A percentile compares a stretch with the other conserved stretches of the same genome.
Conservation (phyloP, 2,329 filamentous ascomycete species). For the Alternaria incomplexa region DNA sequence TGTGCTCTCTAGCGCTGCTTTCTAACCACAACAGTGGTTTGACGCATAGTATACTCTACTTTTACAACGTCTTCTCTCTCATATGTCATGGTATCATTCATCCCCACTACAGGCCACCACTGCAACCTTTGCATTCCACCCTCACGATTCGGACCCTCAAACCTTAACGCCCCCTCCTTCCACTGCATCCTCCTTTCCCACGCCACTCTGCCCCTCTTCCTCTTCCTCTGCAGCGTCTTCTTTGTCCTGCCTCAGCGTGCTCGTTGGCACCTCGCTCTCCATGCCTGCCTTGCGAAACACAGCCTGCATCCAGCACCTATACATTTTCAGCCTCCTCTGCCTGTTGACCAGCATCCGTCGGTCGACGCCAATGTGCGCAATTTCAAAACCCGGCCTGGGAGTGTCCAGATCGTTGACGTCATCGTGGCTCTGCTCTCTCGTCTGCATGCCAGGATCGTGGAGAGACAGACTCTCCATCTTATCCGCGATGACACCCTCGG, state of each 20-base stretch:
- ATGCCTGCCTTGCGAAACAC: conserved; percentile 69
- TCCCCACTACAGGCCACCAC: not conserved
- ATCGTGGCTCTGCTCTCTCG: not conserved
- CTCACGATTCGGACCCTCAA: not conserved
- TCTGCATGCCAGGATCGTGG: not conserved
- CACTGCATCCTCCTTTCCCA: not conserved
- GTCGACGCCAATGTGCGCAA: conserved; percentile 82
- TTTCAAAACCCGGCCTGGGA: conserved; percentile 59
- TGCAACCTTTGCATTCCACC: not conserved
- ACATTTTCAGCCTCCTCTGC: conserved; percentile 93
- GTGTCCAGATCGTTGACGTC: conserved; percentile 8
- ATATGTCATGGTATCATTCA: not conserved
- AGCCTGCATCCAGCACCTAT: conserved; percentile 93
- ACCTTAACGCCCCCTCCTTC: not conserved
- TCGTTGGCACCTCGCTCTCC: conserved; percentile 41
- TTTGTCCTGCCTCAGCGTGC: conserved; percentile 41
- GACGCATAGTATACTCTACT: not conserved
- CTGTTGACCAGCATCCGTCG: conserved; percentile 91
- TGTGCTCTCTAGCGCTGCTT: not conserved
- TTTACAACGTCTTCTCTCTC: not conserved
- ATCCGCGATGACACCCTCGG: not conserved
- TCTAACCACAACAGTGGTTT: not conserved
- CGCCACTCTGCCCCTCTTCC: not conserved
- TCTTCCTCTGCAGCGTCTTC: conserved; percentile 13
- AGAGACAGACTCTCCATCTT: conserved; percentile 9